phyloP scores from a whole-genome alignment of 257 asterid genomes.

The Cynanchum wilfordii region DNA sequence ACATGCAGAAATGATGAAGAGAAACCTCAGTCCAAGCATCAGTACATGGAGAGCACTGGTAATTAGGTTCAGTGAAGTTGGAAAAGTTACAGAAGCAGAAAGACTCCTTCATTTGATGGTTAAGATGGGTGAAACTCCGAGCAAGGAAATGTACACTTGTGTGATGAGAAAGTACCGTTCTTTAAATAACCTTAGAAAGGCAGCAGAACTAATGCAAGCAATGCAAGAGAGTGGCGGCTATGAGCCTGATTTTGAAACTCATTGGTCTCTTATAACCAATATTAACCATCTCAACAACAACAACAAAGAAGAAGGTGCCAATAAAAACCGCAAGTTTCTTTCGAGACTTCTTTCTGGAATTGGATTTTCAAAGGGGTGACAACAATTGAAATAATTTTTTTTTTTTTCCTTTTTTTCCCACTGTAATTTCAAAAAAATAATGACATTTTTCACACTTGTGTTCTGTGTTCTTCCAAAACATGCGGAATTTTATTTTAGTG shows the following conservation, averaged over 20 bases:
- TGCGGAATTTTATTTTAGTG: no score
- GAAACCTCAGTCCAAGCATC: slow-evolving; percentile 44
- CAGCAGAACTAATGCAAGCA: slow-evolving; percentile 41
- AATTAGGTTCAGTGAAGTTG: slow-evolving; percentile 31
- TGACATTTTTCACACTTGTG: no score
- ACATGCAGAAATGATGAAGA: slow-evolving; percentile 63
- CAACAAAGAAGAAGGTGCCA: slow-evolving; percentile 29
- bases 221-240: slow-evolving; percentile 84
- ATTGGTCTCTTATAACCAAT: slow-evolving; percentile 77
- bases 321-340: slow-evolving; percentile 36
- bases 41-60: slow-evolving; percentile 49
- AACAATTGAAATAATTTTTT: neutral
- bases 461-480: no score
- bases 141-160: slow-evolving; percentile 43
- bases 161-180: slow-evolving; percentile 46
- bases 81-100: slow-evolving; percentile 56
- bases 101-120: slow-evolving; percentile 47
- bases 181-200: slow-evolving; percentile 40
- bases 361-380: slow-evolving; percentile 36
- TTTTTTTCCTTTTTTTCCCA: no score
- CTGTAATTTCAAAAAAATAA: no score
- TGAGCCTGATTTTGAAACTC: slow-evolving; percentile 75
- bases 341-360: slow-evolving; percentile 66
- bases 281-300: slow-evolving; percentile 37
- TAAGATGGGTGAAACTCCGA: slow-evolving; percentile 56